Base-by-base conservation (phyloP, 257 asterid species). In the Ajuga chamaepitys region DNA sequence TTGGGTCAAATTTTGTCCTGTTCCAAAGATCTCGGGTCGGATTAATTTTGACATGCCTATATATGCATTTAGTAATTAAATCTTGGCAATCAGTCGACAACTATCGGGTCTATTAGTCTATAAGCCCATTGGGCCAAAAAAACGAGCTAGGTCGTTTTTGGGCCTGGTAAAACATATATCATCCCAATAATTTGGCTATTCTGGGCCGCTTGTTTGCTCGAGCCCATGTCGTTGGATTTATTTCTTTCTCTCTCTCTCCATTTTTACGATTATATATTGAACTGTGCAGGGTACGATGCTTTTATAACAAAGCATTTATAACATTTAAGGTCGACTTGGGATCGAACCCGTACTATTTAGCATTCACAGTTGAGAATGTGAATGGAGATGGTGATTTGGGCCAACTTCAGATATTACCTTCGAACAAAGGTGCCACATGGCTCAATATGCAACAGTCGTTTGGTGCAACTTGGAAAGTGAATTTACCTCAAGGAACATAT, bases 331-430 rank as follows among this genome's bases (percentile, higher is more conserved):
- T 85, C 2, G 79, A 66, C 8, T 0, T 6, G 0, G 79, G 82
- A 4, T 67, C 88, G 8, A 78, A 68, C 55, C 40, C 3, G 0
- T 7, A 46, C 48, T 76, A 67, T 38, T 58, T 85, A 30, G 64
- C 82, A 1, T 54, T 68, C 16, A 67, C 62, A 2, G 7, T 67
- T 20, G 83, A 80, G 62, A 58, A 44, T 30, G 72, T 25, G 24
- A 80, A 74, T 10, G 81, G 82, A 12, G 85, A 76, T 8, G 88
- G 87, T 4, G 83, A 80, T 3, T 7, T 85, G 25, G 66, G 60
- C 5, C 2, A 12, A 2, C 56, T 67, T 0, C 74, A 79, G 10
- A 35, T 84, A 8, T 45, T 30, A n/a, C 64, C 81, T 0, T 14
- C 72, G 3, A 45, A 63, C 0, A 47, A 70, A n/a, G 35, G 13